Evolutionary conservation across 2,329 filamentous ascomycete genomes (phyloP), one percentile per base, ranked within the genome.

Genomic region (Lachnellula cervina): DNA sequence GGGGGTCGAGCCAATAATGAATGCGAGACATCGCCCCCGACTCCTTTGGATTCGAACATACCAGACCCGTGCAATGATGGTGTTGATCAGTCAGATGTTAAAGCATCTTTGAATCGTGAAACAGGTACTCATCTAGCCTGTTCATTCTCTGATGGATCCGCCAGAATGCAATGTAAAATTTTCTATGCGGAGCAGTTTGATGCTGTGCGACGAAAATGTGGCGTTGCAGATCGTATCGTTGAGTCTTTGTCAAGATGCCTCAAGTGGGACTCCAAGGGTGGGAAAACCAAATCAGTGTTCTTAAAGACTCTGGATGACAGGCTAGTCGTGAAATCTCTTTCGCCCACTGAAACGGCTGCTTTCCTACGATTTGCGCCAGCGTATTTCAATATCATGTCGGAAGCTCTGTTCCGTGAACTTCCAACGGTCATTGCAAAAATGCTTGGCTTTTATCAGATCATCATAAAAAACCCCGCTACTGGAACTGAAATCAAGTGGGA

Each of bases 171-270:
- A 49, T 97, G 95, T 77, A 99, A 99, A 73, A 94, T 99, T 47
- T 97, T 99, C 72, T 99, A 95, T 67, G 94, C 94, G 0, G 94
- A 97, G 71, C 94, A 97, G 61, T 99, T 99, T 65, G 94, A 99
- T 72, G 94, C 94, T 3, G 80, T 99, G 40, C 85, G 94, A 54
- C 83, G 89, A 55, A 97, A 96, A 72, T 97, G 93, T 62, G 93
- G 93, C 16, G 88, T 97, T 8, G 86, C 90, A 1, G 92, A 97
- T 68, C 88, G 94, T 37, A 96, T 99, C 62, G 86, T 97, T 25
- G 94, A 99, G 70, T 97, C 92, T 1, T 77, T 99, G 21, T 97
- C 94, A 7, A 85, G 94, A 19, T 99, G 95, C 73, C 81, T 96
- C 19, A 97, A 97, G 71, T 99, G 93, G 89, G 94, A 99, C 73